Evolutionary conservation across 495 filamentous ascomycete species (phyloP), one percentile per base, ranked within the genome.

Genomic region (Hypoxylon cercidicola): DNA sequence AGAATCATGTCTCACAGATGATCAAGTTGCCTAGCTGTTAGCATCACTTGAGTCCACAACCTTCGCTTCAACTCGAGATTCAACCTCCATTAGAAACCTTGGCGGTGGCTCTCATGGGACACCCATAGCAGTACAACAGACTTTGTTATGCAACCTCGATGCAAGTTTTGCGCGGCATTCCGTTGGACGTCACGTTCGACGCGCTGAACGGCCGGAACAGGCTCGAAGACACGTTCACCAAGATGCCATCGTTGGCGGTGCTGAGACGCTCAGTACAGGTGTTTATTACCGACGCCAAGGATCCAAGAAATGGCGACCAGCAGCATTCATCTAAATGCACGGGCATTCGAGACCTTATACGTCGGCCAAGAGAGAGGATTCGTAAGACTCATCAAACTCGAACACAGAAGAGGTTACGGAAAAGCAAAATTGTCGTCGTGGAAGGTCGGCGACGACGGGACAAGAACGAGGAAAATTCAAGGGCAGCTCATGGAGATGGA

Each of bases 281-380:
- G n/a, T 60, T 70, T 51, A 57, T 64, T 47, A 54, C 56, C 55
- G 71, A 71, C 4, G 61, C 57, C 41, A 68, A 63, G 53, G 62
- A 66, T 58, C 35, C 62, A 58, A 66, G 46, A 61, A 32, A 55
- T 64, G 50, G 55, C 39, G 43, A 21, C 47, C 54, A 51, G 55
- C 60, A 63, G 37, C 21, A 15, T 4, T 63, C 55, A 64, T 60
- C 48, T 56, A 60, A 64, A 20, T 59, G 50, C 45, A 62, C 49
- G 7, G 15, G 39, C 15, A 60, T 68, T 60, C 65, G 65, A 56
- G 55, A 60, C 1, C 48, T 63, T 23, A 57, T 68, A 52, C 65
- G 59, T 49, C 54, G 65, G 55, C 60, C 65, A 56, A 60, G 60
- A 60, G 65, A 64, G 4, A 19, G 43, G 39, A 55, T 51, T 55